Percentiles rank a stretch among this genome's conserved stretches.
Conservation (phyloP, 1,284 basidiomycete genomes). For the Rhodotorula sp. region DNA sequence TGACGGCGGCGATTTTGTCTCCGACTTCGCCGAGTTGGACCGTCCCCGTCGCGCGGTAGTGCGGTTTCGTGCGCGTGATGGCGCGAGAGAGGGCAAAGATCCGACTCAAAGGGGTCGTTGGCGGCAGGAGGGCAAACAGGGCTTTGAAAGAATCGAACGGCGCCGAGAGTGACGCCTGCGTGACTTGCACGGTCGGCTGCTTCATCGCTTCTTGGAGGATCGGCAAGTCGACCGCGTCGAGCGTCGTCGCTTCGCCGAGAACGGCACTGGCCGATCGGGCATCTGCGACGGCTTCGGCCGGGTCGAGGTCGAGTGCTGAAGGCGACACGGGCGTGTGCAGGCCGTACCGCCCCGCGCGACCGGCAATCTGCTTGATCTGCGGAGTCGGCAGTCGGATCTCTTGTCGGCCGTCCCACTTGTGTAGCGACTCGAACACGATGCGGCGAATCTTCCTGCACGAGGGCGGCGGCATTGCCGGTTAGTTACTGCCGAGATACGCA, state of each 20-base stretch:
- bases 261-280: slow-evolving; percentile 51
- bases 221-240: slow-evolving; percentile 65
- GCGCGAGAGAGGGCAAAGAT: slow-evolving; percentile 56
- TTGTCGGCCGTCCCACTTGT: slow-evolving; percentile 67
- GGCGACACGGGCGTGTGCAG: slow-evolving; percentile 53
- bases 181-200: slow-evolving; percentile 53
- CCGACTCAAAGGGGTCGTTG: slow-evolving; percentile 45
- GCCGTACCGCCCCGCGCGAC: slow-evolving; percentile 89
- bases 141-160: slow-evolving; percentile 46
- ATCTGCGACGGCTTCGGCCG: background rate
- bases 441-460: slow-evolving; percentile 86
- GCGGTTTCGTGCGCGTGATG: slow-evolving; percentile 55
- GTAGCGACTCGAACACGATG: slow-evolving; percentile 74
- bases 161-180: slow-evolving; percentile 52
- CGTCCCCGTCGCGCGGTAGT: slow-evolving; percentile 52
- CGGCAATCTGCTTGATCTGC: slow-evolving; percentile 93
- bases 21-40: slow-evolving; percentile 50
- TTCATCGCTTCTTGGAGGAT: slow-evolving; percentile 57
- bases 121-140: slow-evolving; percentile 52
- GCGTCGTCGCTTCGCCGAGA: slow-evolving; percentile 62
- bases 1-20: slow-evolving; percentile 51
- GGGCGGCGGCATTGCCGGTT: no score
- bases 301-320: slow-evolving; percentile 40
- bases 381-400: slow-evolving; percentile 65
- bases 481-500: background rate